Percentiles rank a stretch among this genome's conserved stretches.
Conservation (phyloP, 495 filamentous ascomycete genomes). For the Lophiotrema nucula region DNA sequence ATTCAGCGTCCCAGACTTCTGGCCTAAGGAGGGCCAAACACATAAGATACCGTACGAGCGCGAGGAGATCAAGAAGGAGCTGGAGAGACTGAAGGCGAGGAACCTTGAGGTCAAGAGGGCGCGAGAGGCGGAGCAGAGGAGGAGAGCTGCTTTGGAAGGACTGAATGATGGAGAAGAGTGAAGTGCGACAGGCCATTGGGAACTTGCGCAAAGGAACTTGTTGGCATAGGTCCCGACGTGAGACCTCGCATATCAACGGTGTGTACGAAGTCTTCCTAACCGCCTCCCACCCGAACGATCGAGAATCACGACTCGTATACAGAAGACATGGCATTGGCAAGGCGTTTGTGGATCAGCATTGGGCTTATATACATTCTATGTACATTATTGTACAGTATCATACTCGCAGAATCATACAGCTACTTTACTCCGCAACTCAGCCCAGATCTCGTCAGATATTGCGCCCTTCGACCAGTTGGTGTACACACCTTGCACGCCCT, state of each 20-base stretch:
- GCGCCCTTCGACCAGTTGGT: conserved; percentile 33
- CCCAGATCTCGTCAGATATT: conserved; percentile 32
- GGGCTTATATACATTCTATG: neutral
- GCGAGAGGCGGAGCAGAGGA: conserved; percentile 24
- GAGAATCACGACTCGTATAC: neutral
- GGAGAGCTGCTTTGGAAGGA: neutral
- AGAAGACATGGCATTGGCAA: neutral
- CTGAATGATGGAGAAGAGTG: neutral
- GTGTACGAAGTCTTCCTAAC: too few relatives aligned
- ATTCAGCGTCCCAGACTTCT: conserved; percentile 87
- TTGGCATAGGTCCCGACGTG: too few relatives aligned
- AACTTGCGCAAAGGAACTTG: too few relatives aligned
- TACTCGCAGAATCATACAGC: conserved; percentile 17
- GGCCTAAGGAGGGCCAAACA: conserved; percentile 81
- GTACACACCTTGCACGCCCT: conserved; percentile 42
- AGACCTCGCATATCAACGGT: too few relatives aligned
- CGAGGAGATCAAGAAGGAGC: conserved; percentile 62
- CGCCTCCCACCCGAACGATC: too few relatives aligned
- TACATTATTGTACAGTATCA: conserved; percentile 18
- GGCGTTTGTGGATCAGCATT: conserved; percentile 1
- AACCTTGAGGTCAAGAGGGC: conserved; percentile 20
- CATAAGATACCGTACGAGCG: conserved; percentile 85
- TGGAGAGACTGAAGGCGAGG: conserved; percentile 32
- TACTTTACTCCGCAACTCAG: conserved; percentile 34
- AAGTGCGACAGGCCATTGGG: neutral